phyloP scores from a whole-genome alignment of 1,284 basidiomycete species.

The Phenoliferia sp. region DNA sequence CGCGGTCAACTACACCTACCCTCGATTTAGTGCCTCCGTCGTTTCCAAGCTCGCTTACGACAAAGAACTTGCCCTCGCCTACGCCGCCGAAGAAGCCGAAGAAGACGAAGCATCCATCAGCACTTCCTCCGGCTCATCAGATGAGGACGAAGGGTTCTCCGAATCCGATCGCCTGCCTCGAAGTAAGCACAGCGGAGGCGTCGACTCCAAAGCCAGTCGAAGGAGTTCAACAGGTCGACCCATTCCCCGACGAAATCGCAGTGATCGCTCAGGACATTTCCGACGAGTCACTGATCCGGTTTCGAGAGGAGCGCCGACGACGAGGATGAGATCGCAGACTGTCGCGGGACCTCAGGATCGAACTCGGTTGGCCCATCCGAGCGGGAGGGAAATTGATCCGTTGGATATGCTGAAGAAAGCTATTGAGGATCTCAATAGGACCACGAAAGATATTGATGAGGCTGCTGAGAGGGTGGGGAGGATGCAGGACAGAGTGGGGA shows the following conservation, averaged over 20 bases:
- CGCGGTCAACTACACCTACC: conserved; percentile 4
- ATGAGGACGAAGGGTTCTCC: not conserved
- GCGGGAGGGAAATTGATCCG: not conserved
- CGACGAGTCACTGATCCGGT: conserved; percentile 5
- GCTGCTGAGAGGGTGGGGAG: not conserved
- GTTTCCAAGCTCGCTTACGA: conserved; percentile 6
- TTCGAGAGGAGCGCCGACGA: not conserved
- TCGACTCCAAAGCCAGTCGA: not conserved
- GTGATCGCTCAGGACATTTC: no score
- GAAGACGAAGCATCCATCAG: not conserved
- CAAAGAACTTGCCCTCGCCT: not conserved
- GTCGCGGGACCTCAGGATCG: not conserved
- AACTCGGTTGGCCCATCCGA: not conserved
- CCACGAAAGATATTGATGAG: not conserved
- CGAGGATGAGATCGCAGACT: not conserved
- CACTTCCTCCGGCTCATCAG: not conserved
- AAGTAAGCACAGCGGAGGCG: not conserved
- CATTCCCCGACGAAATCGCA: no score
- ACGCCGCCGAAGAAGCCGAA: not conserved
- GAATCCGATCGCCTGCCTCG: no score
- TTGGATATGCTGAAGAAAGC: conserved; percentile 2
- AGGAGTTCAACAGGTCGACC: not conserved
- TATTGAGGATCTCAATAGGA: not conserved
- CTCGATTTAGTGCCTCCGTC: conserved; percentile 4
- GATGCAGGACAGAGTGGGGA: conserved; percentile 8